These are phyloP conservation scores for Aegilops umbellulata DNA, from an alignment of 176 grass and related monocot genomes.

Conservation along the genomic window DNA sequence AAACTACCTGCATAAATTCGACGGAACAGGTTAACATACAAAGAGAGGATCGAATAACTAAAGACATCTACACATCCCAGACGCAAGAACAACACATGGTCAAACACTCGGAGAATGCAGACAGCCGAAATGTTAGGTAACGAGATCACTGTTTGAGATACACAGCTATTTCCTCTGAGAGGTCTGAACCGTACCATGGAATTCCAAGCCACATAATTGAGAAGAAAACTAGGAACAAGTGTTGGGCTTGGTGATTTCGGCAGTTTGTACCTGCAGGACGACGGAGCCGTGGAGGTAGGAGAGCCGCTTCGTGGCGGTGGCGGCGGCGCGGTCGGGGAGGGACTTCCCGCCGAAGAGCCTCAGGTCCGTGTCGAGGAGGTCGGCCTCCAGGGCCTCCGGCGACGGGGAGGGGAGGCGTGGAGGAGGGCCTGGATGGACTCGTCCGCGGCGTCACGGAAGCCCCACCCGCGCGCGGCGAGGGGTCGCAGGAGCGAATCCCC, in stretches of 20 bases:
- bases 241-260: neutral
- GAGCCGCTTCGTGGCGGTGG: conserved; percentile 38
- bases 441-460: conserved; percentile 47
- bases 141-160: too few relatives aligned
- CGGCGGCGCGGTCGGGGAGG: conserved; percentile 45
- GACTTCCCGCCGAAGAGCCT: conserved; percentile 55
- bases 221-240: neutral
- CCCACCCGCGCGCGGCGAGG: conserved; percentile 58
- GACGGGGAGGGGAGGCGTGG: conserved; percentile 30
- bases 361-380: conserved; percentile 69
- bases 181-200: too few relatives aligned
- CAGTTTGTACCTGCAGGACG: conserved; percentile 54
- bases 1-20: conserved; percentile 48
- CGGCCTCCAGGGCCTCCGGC: conserved; percentile 57
- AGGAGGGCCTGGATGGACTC: conserved; percentile 46
- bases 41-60: neutral
- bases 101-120: neutral
- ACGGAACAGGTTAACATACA: neutral
- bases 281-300: conserved; percentile 65
- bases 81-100: neutral
- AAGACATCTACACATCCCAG: neutral
- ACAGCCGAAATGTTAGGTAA: neutral
- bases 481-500: conserved; percentile 33
- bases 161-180: neutral
- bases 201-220: too few relatives aligned